phyloP scores from a whole-genome alignment of 2,329 filamentous ascomycete genomes.

The Trichoderma polysporum region DNA sequence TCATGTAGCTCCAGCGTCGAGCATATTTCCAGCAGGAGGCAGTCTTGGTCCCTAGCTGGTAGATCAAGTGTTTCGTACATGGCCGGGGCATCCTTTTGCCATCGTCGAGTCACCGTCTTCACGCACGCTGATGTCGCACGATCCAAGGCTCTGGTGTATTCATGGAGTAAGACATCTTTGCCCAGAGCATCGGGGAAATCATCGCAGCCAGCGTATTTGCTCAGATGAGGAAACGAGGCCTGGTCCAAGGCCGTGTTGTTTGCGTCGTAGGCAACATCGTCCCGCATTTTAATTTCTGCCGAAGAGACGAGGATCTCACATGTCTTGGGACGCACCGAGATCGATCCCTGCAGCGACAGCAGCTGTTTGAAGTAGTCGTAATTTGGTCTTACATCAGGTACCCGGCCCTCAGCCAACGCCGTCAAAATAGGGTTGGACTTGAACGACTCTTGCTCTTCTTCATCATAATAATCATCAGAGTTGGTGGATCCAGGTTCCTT shows the following conservation, averaged over 20 bases:
- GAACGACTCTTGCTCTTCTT: conserved; percentile 53
- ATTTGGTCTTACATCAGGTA: conserved; percentile 60
- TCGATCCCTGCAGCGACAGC: conserved; percentile 52
- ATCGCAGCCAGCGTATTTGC: conserved; percentile 53
- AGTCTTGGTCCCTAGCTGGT: conserved; percentile 49
- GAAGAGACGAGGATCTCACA: conserved; percentile 61
- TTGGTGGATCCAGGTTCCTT: conserved; percentile 62
- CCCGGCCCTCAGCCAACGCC: conserved; percentile 56
- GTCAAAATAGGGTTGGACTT: conserved; percentile 64
- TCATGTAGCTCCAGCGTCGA: conserved; percentile 59
- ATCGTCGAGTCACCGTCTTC: conserved; percentile 53
- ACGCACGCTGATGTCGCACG: conserved; percentile 57
- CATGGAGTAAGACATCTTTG: conserved; percentile 56
- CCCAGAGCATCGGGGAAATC: conserved; percentile 51
- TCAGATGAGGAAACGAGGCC: conserved; percentile 56
- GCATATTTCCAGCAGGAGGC: conserved; percentile 62
- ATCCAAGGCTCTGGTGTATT: conserved; percentile 56
- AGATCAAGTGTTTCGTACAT: conserved; percentile 54
- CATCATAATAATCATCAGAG: conserved; percentile 51
- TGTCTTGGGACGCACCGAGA: conserved; percentile 56
- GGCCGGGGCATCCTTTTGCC: conserved; percentile 59
- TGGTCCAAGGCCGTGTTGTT: conserved; percentile 45
- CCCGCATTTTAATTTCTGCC: conserved; percentile 50
- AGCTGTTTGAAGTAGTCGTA: conserved; percentile 62
- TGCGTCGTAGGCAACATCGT: conserved; percentile 47